Evolutionary conservation across 2,329 filamentous ascomycete species (phyloP), one percentile per base, ranked within the genome.

Genomic region (Claviceps pazoutovae): DNA sequence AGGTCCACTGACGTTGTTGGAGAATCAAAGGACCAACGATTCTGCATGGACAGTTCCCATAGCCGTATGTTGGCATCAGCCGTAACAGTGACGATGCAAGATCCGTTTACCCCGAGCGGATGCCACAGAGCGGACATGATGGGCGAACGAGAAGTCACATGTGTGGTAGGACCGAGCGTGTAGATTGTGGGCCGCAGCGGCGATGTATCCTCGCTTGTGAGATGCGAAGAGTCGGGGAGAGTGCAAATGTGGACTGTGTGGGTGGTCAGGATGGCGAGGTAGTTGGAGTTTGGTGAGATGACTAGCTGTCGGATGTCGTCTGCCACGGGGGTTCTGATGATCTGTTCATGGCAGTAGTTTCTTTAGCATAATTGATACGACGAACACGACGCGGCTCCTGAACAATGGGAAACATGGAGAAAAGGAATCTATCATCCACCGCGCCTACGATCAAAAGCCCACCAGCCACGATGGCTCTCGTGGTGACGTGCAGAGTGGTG

Each of bases 121-220:
- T 98, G 93, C 91, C 93, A 98, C 53, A 96, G 61, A 4, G 84
- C 86, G 1, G 88, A 88, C 21, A 83, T 82, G 52, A 98, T 75
- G 1, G 87, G 80, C 7, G 88, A 80, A 57, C 89, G 84, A 46
- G 91, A 88, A 48, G 90, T 84, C 48, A 96, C 88, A 67, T 97
- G 91, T 3, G 86, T 89, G 2, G 88, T 94, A 34, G 90, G 89
- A 1, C 91, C 91, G n/a, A 97, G 75, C 19, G 91, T 91, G 69
- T 88, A 94, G 50, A 88, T 88, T 66, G 88, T 94, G 34, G 90
- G 75, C 62, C 86, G 87, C 60, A 95, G 74, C 5, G 83, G 80
- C 9, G 78, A 74, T 46, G 69, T 73, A 61, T 91, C 87, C 46
- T 77, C 74, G 54, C 80, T 78, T 16, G 80, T 82, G 36, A 96